Evolutionary conservation across 345 rosid genomes (phyloP).

Genomic region (Triadica sebifera): DNA sequence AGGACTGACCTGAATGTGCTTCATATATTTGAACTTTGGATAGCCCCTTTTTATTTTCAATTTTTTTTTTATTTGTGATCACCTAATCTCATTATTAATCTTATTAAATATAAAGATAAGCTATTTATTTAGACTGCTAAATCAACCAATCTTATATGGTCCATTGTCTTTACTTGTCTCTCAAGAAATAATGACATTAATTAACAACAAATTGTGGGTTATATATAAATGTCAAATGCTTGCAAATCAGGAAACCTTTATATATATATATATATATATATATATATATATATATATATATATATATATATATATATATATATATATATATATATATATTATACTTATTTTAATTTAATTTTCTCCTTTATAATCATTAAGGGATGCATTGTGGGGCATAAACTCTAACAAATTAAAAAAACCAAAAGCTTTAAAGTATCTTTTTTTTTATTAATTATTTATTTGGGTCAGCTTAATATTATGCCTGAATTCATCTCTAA

Average conservation of each 20-base stretch:
- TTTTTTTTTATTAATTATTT: no score
- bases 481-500: no score
- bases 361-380: slow-evolving; percentile 19
- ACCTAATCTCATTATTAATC: no score
- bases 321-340: slow-evolving; percentile 12
- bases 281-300: no score
- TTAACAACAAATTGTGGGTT: slow-evolving; percentile 23
- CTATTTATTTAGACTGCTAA: neutral
- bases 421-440: no score
- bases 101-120: neutral
- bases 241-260: neutral
- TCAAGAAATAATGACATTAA: slow-evolving; percentile 30
- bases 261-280: no score
- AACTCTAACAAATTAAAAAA: neutral
- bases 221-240: neutral
- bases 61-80: no score
- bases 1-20: no score
- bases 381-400: slow-evolving; percentile 13
- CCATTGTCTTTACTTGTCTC: slow-evolving; percentile 30
- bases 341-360: neutral
- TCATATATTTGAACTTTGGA: no score
- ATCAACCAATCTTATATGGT: neutral
- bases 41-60: no score
- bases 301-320: no score
- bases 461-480: no score